Percentiles rank a stretch among this genome's conserved stretches.
Conservation (phyloP, 805 yeast species). For the Osmozyma mogii region DNA sequence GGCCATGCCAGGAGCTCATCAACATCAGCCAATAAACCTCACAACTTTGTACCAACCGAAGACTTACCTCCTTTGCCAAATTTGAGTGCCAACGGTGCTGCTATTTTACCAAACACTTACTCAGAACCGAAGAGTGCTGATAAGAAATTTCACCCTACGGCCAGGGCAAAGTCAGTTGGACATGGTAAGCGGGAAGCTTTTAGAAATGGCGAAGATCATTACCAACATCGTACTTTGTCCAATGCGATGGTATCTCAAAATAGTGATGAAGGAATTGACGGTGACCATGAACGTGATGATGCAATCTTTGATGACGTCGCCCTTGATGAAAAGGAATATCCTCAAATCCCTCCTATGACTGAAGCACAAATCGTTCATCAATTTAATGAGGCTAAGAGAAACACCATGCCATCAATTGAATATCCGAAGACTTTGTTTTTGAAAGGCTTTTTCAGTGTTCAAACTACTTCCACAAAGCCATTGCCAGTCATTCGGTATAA, state of each 20-base stretch:
- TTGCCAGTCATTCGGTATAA: constrained; percentile 81
- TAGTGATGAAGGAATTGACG: constrained; percentile 33
- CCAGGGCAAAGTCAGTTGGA: constrained; percentile 78
- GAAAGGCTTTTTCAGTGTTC: constrained; percentile 91
- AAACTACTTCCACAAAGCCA: constrained; percentile 89
- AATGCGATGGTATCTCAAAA: constrained; percentile 32
- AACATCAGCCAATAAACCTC: constrained; percentile 18
- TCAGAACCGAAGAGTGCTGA: not conserved
- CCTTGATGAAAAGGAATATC: constrained; percentile 28
- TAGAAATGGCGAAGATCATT: constrained; percentile 13
- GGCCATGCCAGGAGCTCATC: constrained; percentile 21
- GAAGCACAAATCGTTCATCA: constrained; percentile 37
- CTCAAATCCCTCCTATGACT: constrained; percentile 27
- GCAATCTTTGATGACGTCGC: constrained; percentile 54
- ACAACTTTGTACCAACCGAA: constrained; percentile 36
- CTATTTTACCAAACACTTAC: constrained; percentile 1
- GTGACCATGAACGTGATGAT: constrained; percentile 32
- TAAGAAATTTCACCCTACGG: constrained; percentile 61
- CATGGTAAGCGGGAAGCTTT: constrained; percentile 63
- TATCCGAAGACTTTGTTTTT: constrained; percentile 84
- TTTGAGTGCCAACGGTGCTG: constrained; percentile 20
- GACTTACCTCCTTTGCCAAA: constrained; percentile 39
- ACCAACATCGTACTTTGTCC: constrained; percentile 40
- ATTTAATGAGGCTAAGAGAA: constrained; percentile 51
- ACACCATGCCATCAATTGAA: constrained; percentile 89